Conservation (phyloP, 306 rosid genomes). For the Quercus glauca region DNA sequence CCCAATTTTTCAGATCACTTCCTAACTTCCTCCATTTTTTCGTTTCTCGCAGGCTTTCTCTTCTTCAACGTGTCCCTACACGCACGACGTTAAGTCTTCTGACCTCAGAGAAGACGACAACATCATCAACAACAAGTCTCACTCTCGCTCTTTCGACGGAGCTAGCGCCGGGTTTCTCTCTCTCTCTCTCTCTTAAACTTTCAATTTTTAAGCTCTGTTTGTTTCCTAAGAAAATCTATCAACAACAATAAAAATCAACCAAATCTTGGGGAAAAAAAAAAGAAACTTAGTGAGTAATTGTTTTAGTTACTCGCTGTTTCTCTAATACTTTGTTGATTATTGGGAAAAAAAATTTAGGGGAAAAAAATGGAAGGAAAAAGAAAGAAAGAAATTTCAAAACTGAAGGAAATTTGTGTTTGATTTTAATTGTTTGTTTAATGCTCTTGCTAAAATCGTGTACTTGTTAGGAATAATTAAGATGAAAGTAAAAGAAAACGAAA, state of each 20-base stretch:
- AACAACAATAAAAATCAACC: background rate
- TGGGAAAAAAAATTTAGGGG: background rate
- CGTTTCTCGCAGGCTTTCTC: no score
- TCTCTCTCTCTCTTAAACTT: background rate
- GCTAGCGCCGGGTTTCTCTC: constrained; percentile 87
- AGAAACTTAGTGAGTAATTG: background rate
- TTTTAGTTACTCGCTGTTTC: no score
- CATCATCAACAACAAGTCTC: constrained; percentile 44
- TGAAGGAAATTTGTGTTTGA: no score
- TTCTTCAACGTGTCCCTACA: no score
- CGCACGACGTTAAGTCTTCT: constrained; percentile 43
- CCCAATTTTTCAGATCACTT: no score
- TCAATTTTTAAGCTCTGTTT: background rate
- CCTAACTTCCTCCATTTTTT: no score
- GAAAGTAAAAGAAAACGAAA: no score
- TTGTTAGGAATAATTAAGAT: no score
- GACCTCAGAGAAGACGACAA: constrained; percentile 55
- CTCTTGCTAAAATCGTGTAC: no score
- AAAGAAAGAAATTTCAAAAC: background rate
- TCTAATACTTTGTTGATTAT: background rate
- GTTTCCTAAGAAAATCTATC: constrained; percentile 7
- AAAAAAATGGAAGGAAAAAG: background rate
- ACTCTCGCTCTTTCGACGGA: constrained; percentile 79
- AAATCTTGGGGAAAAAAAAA: constrained; percentile 7
- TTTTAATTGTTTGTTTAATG: no score